Base-by-base conservation (phyloP, 768 basidiomycete species). In the Coprinopsis cinerea region DNA sequence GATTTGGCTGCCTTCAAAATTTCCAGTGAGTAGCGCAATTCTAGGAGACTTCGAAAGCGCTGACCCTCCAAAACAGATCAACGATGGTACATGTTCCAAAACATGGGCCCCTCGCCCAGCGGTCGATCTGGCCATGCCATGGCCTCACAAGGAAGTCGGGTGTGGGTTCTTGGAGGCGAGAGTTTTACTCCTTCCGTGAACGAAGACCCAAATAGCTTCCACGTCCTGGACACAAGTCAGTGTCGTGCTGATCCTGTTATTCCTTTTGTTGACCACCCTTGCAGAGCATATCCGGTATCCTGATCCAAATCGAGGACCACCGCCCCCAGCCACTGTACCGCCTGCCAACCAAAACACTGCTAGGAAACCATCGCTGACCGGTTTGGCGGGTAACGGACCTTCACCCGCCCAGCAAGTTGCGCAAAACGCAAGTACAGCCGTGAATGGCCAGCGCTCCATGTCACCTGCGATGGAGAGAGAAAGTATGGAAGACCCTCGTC, bases 21-120 rank as follows among this genome's bases (percentile, higher is more conserved):
- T 52, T 84, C 92, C 9, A 98, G 95, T 98, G 57, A 61, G 94
- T 79, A 20, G 17, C 27, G 23, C 23, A 41, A 45, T 35, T 41
- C 37, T 46, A 20, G 25, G 48, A 39, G 47, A 41, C 25, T 26
- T n/a, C 46, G 40, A 11, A 26, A 20, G 47, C 56, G 44, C 56
- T 45, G 24, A 35, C 53, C 41, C 23, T 5, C 22, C 63, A n/a
- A n/a, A n/a, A n/a, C n/a, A 97, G 95, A 93, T 67, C 90, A 92
- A 61, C 78, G 96, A 58, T 99, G 96, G 96, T 99, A 94, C 70
- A 98, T 94, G 92, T 99, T 99, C 74, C 93, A 97, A 67, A 96
- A 97, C 62, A 99, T 99, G 96, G 96, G 96, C 0, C 95, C 95
- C 15, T 81, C 91, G 14, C 96, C 96, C 0, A 84, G 76, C 34